A percentile compares a stretch with the other conserved stretches of the same genome.
Evolutionary conservation across 2,329 filamentous ascomycete genomes (phyloP).

Genomic region (Camptophora hylomeconis): DNA sequence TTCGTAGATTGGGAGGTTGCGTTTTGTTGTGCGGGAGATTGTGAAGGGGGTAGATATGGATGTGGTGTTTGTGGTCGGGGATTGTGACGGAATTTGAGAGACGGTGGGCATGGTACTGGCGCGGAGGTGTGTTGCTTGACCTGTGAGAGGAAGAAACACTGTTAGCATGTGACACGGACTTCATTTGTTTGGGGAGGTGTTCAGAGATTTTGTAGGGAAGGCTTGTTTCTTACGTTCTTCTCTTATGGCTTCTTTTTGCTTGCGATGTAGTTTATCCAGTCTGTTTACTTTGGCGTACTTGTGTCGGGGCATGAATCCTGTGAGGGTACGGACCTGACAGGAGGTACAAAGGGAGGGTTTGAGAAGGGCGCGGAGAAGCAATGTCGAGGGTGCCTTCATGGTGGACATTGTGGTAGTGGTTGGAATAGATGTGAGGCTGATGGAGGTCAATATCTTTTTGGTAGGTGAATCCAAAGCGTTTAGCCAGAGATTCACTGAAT

Average conservation of each 20-base stretch:
- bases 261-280: conserved; percentile 17
- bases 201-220: no score
- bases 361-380: conserved; percentile 11
- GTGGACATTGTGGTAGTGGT: conserved; percentile 1
- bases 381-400: conserved; percentile 12
- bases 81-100: conserved; percentile 20
- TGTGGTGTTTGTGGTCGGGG: conserved; percentile 18
- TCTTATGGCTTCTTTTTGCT: conserved; percentile 14
- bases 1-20: conserved; percentile 66
- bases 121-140: conserved; percentile 6
- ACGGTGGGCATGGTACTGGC: conserved; percentile 22
- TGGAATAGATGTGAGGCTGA: conserved; percentile 5
- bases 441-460: no score
- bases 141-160: conserved; percentile 3
- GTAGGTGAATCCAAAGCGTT: no score
- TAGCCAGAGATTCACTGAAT: no score
- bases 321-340: conserved; percentile 13
- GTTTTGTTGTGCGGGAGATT: conserved; percentile 56
- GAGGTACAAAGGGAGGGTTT: conserved; percentile 6
- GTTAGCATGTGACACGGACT: no score
- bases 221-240: conserved; percentile 13
- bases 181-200: no score
- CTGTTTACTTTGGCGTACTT: conserved; percentile 17
- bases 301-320: conserved; percentile 16
- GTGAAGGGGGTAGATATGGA: conserved; percentile 46